phyloP scores from a whole-genome alignment of 177 flowering plant genomes.

The Telopea speciosissima region DNA sequence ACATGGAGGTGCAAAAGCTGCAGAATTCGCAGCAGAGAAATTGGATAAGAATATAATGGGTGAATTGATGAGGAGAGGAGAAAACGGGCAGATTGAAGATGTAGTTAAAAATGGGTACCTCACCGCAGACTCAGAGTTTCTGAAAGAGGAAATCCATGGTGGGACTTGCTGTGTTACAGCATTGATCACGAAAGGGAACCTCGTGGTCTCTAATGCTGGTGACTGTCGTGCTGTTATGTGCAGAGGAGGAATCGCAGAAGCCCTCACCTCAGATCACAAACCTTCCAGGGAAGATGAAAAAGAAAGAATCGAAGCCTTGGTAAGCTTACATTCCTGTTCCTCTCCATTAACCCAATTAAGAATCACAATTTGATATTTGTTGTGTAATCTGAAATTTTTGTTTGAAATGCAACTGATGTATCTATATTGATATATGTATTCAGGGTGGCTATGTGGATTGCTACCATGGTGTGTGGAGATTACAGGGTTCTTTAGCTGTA shows the following conservation, averaged over 20 bases:
- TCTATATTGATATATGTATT: slow-evolving; percentile 9
- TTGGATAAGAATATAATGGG: slow-evolving; percentile 38
- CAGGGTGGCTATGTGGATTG: slow-evolving; percentile 64
- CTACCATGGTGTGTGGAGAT: slow-evolving; percentile 55
- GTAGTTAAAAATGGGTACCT: slow-evolving; percentile 61
- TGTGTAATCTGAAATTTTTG: no score
- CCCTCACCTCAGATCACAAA: slow-evolving; percentile 73
- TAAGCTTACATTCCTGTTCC: slow-evolving; percentile 18
- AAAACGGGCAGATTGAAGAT: slow-evolving; percentile 30
- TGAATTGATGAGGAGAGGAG: slow-evolving; percentile 24
- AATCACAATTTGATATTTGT: background rate
- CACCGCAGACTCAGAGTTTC: slow-evolving; percentile 52
- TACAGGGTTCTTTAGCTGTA: slow-evolving; percentile 64
- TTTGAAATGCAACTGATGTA: slow-evolving; percentile 2
- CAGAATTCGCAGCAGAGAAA: slow-evolving; percentile 66
- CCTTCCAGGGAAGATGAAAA: slow-evolving; percentile 70
- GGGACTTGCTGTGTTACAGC: slow-evolving; percentile 85
- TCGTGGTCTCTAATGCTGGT: slow-evolving; percentile 79
- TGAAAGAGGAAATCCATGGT: slow-evolving; percentile 38
- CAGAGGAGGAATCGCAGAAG: slow-evolving; percentile 64
- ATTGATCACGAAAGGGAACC: slow-evolving; percentile 43
- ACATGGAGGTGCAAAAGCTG: slow-evolving; percentile 85
- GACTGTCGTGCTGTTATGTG: slow-evolving; percentile 90
- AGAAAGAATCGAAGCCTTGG: slow-evolving; percentile 52
- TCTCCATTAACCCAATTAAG: background rate